Conservation (phyloP, 2,329 filamentous ascomycete species). For the Aquanectria penicillioides region DNA sequence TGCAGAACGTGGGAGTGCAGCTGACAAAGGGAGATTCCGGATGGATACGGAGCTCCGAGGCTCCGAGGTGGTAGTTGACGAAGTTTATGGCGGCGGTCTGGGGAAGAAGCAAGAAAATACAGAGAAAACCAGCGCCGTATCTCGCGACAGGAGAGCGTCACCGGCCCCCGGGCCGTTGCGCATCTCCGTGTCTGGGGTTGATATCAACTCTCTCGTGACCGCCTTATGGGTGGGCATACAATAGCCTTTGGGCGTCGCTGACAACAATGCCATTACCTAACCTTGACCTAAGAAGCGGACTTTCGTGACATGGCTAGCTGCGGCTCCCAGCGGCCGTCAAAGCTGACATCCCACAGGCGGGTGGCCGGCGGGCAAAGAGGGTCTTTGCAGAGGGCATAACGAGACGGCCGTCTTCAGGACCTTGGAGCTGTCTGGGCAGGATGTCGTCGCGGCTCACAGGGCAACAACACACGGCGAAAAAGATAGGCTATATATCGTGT, state of each 20-base stretch:
- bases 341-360: constrained; percentile 37
- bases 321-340: constrained; percentile 30
- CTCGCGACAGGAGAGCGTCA: not conserved
- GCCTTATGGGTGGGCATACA: constrained; percentile 9
- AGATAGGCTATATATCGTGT: constrained; percentile 37
- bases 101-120: not conserved
- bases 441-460: not conserved
- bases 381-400: not conserved
- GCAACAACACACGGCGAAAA: constrained; percentile 38
- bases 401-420: not conserved
- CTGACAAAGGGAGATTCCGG: constrained; percentile 1
- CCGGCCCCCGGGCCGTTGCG: not conserved
- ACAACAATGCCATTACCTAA: constrained; percentile 42
- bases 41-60: not conserved
- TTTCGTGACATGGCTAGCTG: constrained; percentile 31
- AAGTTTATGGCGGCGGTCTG: constrained; percentile 4
- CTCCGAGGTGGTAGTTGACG: not conserved
- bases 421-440: not conserved
- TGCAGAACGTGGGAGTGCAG: no score
- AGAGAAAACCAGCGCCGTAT: not conserved
- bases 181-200: not conserved
- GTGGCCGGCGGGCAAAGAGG: constrained; percentile 27
- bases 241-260: not conserved
- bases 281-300: constrained; percentile 15
- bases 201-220: constrained; percentile 7